Conservation (phyloP, 2,329 filamentous ascomycete species). For the Clonostachys byssicola region DNA sequence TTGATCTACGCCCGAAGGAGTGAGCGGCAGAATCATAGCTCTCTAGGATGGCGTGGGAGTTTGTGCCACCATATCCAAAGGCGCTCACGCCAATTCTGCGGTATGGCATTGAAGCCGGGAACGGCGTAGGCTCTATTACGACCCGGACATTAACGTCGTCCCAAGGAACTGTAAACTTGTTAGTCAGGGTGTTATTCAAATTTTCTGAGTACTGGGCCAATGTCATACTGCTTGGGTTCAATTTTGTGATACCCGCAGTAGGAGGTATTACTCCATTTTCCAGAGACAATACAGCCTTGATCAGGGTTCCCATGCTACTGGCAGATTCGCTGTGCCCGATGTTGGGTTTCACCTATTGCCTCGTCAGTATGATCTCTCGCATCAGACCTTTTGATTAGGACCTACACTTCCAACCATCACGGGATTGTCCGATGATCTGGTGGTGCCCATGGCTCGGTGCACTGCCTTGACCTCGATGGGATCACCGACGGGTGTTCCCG, state of each 20-base stretch:
- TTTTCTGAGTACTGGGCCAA: conserved; percentile 4
- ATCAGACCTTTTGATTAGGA: too few relatives aligned
- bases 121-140: conserved; percentile 2
- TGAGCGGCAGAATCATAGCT: background rate
- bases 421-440: background rate
- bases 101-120: background rate
- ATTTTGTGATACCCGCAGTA: conserved; percentile 13
- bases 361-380: conserved; percentile 13
- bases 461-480: conserved; percentile 24
- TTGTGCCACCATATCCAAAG: conserved; percentile 38
- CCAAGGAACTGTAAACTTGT: background rate
- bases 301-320: conserved; percentile 15
- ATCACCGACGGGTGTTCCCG: conserved; percentile 18
- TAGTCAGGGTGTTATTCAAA: conserved; percentile 2
- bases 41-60: conserved; percentile 34
- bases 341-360: conserved; percentile 30
- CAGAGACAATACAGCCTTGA: conserved; percentile 16
- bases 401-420: too few relatives aligned
- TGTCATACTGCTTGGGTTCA: conserved; percentile 10
- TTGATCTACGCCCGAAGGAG: background rate
- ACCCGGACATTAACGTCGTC: conserved; percentile 3
- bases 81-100: conserved; percentile 6
- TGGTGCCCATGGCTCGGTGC: conserved; percentile 15
- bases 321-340: conserved; percentile 18
- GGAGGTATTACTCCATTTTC: conserved; percentile 18